Conservation (phyloP, 148 eudicot genomes). For the Cornus kousa region DNA sequence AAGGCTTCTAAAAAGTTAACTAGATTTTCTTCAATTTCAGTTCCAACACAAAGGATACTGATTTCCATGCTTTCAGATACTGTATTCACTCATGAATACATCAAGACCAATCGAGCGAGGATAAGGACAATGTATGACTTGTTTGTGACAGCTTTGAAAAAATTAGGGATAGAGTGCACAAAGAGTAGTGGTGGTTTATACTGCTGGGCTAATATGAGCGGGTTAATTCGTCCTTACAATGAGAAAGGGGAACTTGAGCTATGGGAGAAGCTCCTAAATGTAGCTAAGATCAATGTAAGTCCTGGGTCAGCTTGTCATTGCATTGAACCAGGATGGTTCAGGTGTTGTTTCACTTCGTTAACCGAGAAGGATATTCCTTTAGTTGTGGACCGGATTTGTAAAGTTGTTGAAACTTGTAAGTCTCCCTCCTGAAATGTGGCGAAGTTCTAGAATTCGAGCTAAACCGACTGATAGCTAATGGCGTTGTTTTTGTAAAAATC, state of each 20-base stretch:
- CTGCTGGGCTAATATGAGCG: constrained; percentile 89
- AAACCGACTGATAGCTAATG: not conserved
- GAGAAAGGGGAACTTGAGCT: constrained; percentile 90
- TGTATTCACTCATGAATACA: constrained; percentile 46
- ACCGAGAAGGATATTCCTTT: constrained; percentile 61
- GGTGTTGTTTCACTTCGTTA: constrained; percentile 77
- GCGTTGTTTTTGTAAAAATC: not conserved
- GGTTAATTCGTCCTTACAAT: constrained; percentile 51
- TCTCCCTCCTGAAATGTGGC: constrained; percentile 17
- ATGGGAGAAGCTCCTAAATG: constrained; percentile 76
- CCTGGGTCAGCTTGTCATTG: constrained; percentile 90
- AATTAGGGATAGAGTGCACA: constrained; percentile 61
- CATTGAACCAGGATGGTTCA: constrained; percentile 95
- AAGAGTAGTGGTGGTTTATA: constrained; percentile 79
- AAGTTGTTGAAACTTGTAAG: constrained; percentile 51
- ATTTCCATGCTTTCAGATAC: constrained; percentile 72
- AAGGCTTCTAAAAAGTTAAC: constrained; percentile 62
- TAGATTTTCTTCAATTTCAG: constrained; percentile 75
- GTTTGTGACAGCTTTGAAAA: constrained; percentile 62
- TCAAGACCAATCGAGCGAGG: constrained; percentile 50
- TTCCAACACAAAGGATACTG: constrained; percentile 70
- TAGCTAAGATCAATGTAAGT: constrained; percentile 69
- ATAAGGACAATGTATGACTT: constrained; percentile 46
- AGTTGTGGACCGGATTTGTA: constrained; percentile 57
- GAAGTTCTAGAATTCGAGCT: not conserved